Evolutionary conservation across 176 grass and related monocot species (phyloP), one percentile per base, ranked within the genome.

Genomic region (Rhynchospora pubera): DNA sequence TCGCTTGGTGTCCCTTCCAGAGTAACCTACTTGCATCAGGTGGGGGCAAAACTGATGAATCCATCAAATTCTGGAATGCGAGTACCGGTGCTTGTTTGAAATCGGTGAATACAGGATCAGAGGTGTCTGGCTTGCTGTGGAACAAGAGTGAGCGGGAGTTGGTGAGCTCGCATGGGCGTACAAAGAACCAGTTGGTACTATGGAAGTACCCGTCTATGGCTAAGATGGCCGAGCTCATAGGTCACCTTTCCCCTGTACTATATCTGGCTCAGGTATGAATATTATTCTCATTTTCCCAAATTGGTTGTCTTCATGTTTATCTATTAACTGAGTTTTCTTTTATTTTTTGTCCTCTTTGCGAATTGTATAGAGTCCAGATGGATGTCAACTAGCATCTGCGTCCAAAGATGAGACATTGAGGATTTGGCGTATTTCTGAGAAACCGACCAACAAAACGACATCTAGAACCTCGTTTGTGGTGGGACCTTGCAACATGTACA

Each of bases 1-100:
- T 93, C 55, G 88, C 88, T 6, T 90, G 91, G 91, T 90, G 91
- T 57, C 91, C 91, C 4, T 90, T 85, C 28, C 83, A 93, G 67
- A 88, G 77, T 21, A 86, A 88, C 39, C 10, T 93, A 68, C 91
- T 93, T 55, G 91, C 85, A 7, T 88, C 91, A 48, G 88, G 88
- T 45, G 91, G 91, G 5, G 91, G 85, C 18, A 67, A 44, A 53
- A 70, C 15, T 2, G 88, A 90, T 42, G 15, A 68, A 55, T 73
- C 58, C 67, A 93, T 90, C 45, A 93, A 88, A 79, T 88, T 90
- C 50, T 90, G 88, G 86, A 90, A 93, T 51, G 78, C 79, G 8
- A 62, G 70, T 16, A 83, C 81, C 6, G 88, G 91, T 30, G 4
- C 63, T 44, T 86, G 83, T 19, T 5, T 88, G 55, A 86, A 82